Base-by-base conservation (phyloP, 441 rosid species). In the Erodium chrysanthum region DNA sequence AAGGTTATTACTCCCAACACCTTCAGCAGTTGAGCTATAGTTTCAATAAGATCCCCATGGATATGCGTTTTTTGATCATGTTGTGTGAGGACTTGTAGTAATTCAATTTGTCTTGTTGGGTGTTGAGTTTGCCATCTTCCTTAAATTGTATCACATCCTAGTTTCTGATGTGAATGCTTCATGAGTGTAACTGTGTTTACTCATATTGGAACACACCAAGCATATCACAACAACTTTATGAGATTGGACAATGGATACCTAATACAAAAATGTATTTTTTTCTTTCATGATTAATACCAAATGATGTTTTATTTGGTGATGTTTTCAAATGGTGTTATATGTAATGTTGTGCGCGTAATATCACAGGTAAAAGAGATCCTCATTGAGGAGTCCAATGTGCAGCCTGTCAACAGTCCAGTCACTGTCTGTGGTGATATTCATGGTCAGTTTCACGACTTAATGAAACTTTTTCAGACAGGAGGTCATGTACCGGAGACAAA, bases 361-460 rank as follows among this genome's bases (percentile, higher is more conserved):
- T 63, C 71, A 5, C 84, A 95, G 98, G 97, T 92, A 54, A 95
- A 95, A 78, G 99, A 92, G 79, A 88, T 90, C 77, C 89, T 95
- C 15, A 86, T 92, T 65, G 99, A 95, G 82, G 98, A 92, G 76
- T 95, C 99, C 22, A 95, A 95, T 75, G 98, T 95, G 68, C 99
- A 95, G 74, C 99, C 99, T 64, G 96, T 95, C 29, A 95, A 95
- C 87, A 95, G 99, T 82, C 99, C 97, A 9, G 99, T 95, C 66
- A 95, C 97, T 5, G 97, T 95, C 50, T 95, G 97, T 72, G 97
- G 97, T 80, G 99, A 95, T 75, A 95, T 95, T 70, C 99, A 95
- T 75, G 99, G 98, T 50, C 98, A 95, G 82, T 95, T 92, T 84
- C 99, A 95, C 75, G 99, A 95, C 80, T 86, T 95, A 0, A 95